Evolutionary conservation across 371 early-diverging fungal genomes (phyloP).

Genomic region (Mucor ambiguus): DNA sequence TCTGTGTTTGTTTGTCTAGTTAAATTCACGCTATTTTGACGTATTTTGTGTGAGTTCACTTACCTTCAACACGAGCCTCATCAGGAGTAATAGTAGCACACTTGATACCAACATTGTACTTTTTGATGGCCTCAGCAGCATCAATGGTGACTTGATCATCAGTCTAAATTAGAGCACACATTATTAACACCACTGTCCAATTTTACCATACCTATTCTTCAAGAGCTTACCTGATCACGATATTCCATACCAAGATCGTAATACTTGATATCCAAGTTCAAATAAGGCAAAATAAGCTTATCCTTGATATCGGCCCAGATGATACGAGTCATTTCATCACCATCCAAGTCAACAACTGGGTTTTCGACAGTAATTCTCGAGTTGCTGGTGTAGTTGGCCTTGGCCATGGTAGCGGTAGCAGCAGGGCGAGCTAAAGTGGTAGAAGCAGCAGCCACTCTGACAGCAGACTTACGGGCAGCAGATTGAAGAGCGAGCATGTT

Average conservation of each 20-base stretch:
- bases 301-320: slow-evolving; percentile 95
- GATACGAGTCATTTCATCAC: slow-evolving; percentile 98
- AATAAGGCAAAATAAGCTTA: slow-evolving; percentile 87
- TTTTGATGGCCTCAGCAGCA: slow-evolving; percentile 91
- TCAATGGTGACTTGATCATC: slow-evolving; percentile 82
- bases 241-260: slow-evolving; percentile 92
- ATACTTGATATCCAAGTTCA: slow-evolving; percentile 89
- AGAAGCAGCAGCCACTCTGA: not conserved
- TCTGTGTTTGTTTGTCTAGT: slow-evolving; percentile 41
- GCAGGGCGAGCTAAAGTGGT: slow-evolving; percentile 21
- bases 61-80: slow-evolving; percentile 83
- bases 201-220: not conserved
- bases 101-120: slow-evolving; percentile 95
- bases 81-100: slow-evolving; percentile 97
- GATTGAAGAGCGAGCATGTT: slow-evolving; percentile 27
- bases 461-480: slow-evolving; percentile 25
- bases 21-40: not conserved
- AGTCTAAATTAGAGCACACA: slow-evolving; percentile 25
- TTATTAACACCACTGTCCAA: not conserved
- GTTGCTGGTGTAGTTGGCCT: slow-evolving; percentile 39
- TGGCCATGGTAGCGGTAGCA: slow-evolving; percentile 4
- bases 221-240: slow-evolving; percentile 72
- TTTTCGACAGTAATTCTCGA: slow-evolving; percentile 73
- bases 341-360: slow-evolving; percentile 92
- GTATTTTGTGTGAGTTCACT: not conserved